Base-by-base conservation (phyloP, 2,329 filamentous ascomycete genomes). In the Ilyonectria sp. region DNA sequence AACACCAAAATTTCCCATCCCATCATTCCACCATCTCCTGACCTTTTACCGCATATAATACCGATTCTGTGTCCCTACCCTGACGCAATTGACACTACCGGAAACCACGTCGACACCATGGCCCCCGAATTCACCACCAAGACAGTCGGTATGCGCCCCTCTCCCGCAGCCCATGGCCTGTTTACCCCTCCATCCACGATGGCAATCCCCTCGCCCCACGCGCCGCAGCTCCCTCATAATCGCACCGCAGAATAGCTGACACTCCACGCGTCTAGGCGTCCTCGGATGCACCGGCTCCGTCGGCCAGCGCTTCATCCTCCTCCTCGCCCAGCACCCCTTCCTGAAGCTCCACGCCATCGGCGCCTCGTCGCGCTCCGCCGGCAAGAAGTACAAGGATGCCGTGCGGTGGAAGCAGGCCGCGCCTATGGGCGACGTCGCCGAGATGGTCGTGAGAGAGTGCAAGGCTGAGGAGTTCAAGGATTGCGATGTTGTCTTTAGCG, bases 371-470 rank as follows among this genome's bases (percentile, higher is more conserved):
- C 90, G 94, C 66, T 97, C 94, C 10, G 94, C 94, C 7, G 95
- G 95, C 78, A 98, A 98, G 87, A 93, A 92, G 79, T 98, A 98
- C 86, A 92, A 92, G 82, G 94, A 97, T 88, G 95, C 95, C 44
- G 95, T 97, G 70, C 90, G 90, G 76, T 98, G 96, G 96, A 98
- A 98, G 87, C 95, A 98, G 84, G 89, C 93, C 10, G 85, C 89
- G 63, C 93, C 94, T 61, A 97, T 98, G 88, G 92, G 92, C 49
- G 86, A 91, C 70, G 86, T 97, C 65, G 94, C 90, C 72, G 91
- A 95, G 71, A 86, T 98, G 75, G 88, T 97, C 6, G 93, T 98
- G 63, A 92, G 94, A 79, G 91, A 94, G 79, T 98, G 96, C 85
- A 92, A 85, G 77, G 90, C 96, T 1, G 89, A 90, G 74, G 89